phyloP scores from a whole-genome alignment of 2,329 filamentous ascomycete species.

The Bipolaris bicolor region DNA sequence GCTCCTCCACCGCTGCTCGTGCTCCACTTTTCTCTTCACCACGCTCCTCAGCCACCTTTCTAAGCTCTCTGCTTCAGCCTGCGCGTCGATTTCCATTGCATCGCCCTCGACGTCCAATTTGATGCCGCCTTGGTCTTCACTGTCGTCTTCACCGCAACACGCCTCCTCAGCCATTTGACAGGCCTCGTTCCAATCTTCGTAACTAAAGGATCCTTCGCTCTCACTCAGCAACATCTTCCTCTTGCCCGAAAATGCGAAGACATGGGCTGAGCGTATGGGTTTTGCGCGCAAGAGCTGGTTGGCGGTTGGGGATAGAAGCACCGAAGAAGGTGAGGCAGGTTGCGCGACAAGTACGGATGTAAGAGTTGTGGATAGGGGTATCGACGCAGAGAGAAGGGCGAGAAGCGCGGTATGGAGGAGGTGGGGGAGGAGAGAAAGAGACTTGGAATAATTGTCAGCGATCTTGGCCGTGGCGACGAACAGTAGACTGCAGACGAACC shows the following conservation, averaged over 20 bases:
- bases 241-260: constrained; percentile 73
- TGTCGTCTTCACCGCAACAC: constrained; percentile 62
- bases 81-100: constrained; percentile 49
- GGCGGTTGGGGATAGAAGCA: constrained; percentile 62
- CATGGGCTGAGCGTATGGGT: constrained; percentile 83
- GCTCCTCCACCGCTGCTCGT: constrained; percentile 51
- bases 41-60: constrained; percentile 51
- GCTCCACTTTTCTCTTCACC: constrained; percentile 48
- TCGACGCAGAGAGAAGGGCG: constrained; percentile 78
- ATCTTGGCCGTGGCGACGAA: constrained; percentile 11
- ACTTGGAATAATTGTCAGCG: constrained; percentile 56
- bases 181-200: constrained; percentile 76
- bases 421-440: constrained; percentile 78
- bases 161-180: constrained; percentile 68
- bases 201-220: constrained; percentile 79
- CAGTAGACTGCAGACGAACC: constrained; percentile 54
- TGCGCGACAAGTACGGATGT: constrained; percentile 83
- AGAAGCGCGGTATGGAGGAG: constrained; percentile 84
- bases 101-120: constrained; percentile 39
- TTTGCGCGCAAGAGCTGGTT: constrained; percentile 66
- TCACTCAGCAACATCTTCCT: constrained; percentile 77
- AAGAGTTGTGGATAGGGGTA: constrained; percentile 79
- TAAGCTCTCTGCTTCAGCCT: constrained; percentile 35
- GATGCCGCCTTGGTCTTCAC: constrained; percentile 46
- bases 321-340: constrained; percentile 66